Evolutionary conservation across 2,329 filamentous ascomycete species (phyloP).

Genomic region (Clonostachys chloroleuca): DNA sequence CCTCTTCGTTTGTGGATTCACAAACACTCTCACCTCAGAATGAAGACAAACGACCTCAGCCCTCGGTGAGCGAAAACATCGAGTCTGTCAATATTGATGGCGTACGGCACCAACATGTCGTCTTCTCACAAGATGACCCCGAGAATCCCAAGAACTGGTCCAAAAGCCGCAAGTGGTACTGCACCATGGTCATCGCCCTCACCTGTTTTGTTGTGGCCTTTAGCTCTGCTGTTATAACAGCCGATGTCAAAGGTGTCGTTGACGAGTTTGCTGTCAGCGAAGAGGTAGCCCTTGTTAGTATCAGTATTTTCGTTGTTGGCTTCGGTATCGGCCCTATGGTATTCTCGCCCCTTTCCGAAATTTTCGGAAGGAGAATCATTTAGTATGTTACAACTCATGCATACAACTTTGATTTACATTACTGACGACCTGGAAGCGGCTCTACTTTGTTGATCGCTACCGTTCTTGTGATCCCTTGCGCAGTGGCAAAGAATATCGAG

Average conservation of each 20-base stretch:
- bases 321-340: slow-evolving; percentile 78
- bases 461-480: slow-evolving; percentile 77
- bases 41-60: too few relatives aligned
- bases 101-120: slow-evolving; percentile 45
- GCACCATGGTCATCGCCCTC: slow-evolving; percentile 77
- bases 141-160: slow-evolving; percentile 86
- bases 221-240: slow-evolving; percentile 70
- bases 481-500: slow-evolving; percentile 69
- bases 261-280: slow-evolving; percentile 63
- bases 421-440: slow-evolving; percentile 23
- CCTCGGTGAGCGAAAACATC: too few relatives aligned
- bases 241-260: slow-evolving; percentile 62
- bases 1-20: too few relatives aligned
- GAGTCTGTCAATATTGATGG: too few relatives aligned
- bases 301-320: slow-evolving; percentile 76
- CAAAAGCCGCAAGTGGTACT: slow-evolving; percentile 75
- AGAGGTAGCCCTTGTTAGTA: slow-evolving; percentile 67
- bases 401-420: neutral
- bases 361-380: slow-evolving; percentile 67
- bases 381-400: slow-evolving; percentile 40
- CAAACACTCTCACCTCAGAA: too few relatives aligned
- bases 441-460: slow-evolving; percentile 66
- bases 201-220: slow-evolving; percentile 75
- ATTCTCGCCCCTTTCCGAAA: slow-evolving; percentile 75
- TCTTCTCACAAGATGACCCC: slow-evolving; percentile 64